These are phyloP conservation scores for Cephalotrichum gorgonifer DNA, from an alignment of 2,329 filamentous ascomycete species.

Conservation along the genomic window DNA sequence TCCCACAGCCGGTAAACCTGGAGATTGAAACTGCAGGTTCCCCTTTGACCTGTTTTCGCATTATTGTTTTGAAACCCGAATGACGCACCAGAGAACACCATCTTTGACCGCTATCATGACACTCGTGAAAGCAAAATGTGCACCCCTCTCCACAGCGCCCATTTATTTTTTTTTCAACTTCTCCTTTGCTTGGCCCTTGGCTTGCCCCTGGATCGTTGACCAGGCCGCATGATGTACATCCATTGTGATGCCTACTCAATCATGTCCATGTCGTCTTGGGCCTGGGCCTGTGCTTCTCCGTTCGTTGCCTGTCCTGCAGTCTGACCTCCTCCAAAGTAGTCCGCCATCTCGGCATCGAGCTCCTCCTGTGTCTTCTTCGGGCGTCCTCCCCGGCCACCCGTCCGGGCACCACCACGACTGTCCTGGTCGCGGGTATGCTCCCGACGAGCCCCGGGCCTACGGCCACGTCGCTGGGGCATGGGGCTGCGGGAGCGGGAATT, in stretches of 20 bases:
- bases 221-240: constrained; percentile 35
- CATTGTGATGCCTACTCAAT: constrained; percentile 38
- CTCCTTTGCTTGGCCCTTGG: constrained; percentile 33
- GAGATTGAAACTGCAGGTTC: no score
- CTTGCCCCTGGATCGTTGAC: constrained; percentile 46
- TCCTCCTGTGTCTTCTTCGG: constrained; percentile 83
- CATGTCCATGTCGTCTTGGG: constrained; percentile 57
- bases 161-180: neutral
- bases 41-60: neutral
- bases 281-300: constrained; percentile 8
- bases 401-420: constrained; percentile 24
- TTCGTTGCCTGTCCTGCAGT: constrained; percentile 17
- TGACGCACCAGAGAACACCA: neutral
- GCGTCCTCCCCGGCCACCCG: constrained; percentile 32
- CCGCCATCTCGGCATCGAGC: constrained; percentile 91
- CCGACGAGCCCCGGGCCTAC: constrained; percentile 38
- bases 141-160: neutral
- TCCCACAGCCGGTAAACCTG: no score
- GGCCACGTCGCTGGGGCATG: constrained; percentile 37
- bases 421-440: constrained; percentile 21
- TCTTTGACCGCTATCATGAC: constrained; percentile 2
- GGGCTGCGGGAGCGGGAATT: constrained; percentile 49
- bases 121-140: neutral
- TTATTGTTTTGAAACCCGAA: no score
- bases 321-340: constrained; percentile 59